Conservation (phyloP, 768 basidiomycete species). For the Naganishia antarctica region DNA sequence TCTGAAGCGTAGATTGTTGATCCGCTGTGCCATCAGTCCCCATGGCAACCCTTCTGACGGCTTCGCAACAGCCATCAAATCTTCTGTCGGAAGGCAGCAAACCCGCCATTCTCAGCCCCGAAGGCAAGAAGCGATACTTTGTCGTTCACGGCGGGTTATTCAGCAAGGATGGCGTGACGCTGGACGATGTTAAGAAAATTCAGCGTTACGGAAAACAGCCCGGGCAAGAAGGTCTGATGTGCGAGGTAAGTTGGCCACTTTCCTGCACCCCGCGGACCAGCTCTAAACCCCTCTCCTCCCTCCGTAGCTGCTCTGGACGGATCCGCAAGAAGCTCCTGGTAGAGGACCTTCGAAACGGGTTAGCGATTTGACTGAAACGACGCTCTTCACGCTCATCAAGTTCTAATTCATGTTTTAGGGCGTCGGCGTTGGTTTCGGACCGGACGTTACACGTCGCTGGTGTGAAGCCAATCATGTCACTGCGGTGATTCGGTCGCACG, state of each 20-base stretch:
- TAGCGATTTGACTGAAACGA: constrained; percentile 52
- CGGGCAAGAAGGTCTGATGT: constrained; percentile 91
- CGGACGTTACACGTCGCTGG: constrained; percentile 85
- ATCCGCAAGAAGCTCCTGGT: constrained; percentile 81
- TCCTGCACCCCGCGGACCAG: too few species aligned
- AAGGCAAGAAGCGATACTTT: constrained; percentile 82
- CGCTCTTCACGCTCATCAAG: too few species aligned
- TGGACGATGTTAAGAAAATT: constrained; percentile 86
- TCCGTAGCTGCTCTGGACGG: constrained; percentile 81
- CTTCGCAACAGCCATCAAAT: constrained; percentile 58
- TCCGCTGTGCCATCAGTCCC: constrained; percentile 60
- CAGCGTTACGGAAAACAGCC: constrained; percentile 83
- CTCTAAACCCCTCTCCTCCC: not conserved
- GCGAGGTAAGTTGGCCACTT: constrained; percentile 62
- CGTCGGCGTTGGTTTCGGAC: constrained; percentile 92
- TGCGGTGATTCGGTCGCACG: constrained; percentile 88
- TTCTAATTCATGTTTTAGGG: constrained; percentile 56
- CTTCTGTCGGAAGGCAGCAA: constrained; percentile 48
- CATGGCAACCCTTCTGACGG: constrained; percentile 74
- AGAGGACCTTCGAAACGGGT: constrained; percentile 88
- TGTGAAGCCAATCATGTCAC: constrained; percentile 79
- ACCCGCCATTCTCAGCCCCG: constrained; percentile 67
- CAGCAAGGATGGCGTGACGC: constrained; percentile 87
- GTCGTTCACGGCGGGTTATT: constrained; percentile 95
- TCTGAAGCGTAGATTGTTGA: not conserved